Base-by-base conservation (phyloP, 176 grass and related monocot genomes). In the Canna indica region DNA sequence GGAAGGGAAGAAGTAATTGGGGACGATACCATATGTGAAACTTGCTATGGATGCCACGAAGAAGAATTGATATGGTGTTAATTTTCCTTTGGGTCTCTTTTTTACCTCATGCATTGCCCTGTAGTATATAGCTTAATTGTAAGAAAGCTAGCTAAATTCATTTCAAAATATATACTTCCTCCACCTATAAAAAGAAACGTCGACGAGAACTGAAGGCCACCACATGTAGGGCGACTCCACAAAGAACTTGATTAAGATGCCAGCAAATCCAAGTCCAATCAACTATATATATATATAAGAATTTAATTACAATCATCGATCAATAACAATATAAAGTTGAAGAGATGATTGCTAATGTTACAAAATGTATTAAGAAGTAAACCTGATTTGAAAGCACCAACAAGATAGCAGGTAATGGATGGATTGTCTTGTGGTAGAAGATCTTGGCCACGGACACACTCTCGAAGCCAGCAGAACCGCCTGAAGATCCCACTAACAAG, bases 31-130 rank as follows among this genome's bases (percentile, higher is more conserved):
- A 5, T 64, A 64, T 1, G 60, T 15, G 20, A 64, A 64, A 50
- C 70, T 75, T 12, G 30, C 29, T 11, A 59, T 15, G 20, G 18
- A 26, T 11, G 44, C 71, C 25, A 35, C 2, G 18, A 68, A 17
- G 7, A 81, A 81, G 36, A 81, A 81, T 17, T 81, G 79, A 10
- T 54, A 42, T 17, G 50, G 66, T 4, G 79, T 56, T 31, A 76
- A 36, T 18, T 36, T 24, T 69, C 71, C 79, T 14, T 59, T 75
- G 0, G 17, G 22, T 5, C 61, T 67, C 54, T 75, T 35, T 39
- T 76, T 72, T 1, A 24, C 31, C 52, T 80, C 78, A 41, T 80
- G 68, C 10, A 80, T 20, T 41, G 70, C 69, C 29, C 70, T 74
- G 57, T 7, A 7, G 36, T 38, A 38, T 38, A 38, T 7, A 38